Evolutionary conservation across 2,329 filamentous ascomycete species (phyloP), one percentile per base, ranked within the genome.

Genomic region (Hymenoscyphus occultus): DNA sequence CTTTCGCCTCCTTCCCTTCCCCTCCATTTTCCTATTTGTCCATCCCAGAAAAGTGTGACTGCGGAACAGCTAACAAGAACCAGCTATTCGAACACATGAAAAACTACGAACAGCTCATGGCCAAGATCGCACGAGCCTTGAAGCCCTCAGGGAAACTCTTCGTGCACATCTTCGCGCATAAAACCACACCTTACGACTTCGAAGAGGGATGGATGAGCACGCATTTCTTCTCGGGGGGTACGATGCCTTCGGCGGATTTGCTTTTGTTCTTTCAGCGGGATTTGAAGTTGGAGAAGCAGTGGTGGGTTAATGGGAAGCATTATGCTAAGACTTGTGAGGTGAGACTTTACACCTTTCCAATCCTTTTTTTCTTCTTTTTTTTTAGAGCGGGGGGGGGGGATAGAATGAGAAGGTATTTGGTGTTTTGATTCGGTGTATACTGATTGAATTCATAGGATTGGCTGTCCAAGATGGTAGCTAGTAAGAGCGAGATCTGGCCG

Each of bases 81-180:
- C 61, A 90, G 81, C 80, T 91, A 13, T 90, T 91, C 72, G 88
- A 91, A 74, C 89, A 91, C 76, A 90, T 91, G 88, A 91, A 91
- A 75, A 91, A 91, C 75, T 90, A 91, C 76, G 83, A 88, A 67
- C 78, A 86, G 13, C 81, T 91, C 31, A 84, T 91, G 78, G 81
- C 82, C 56, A 91, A 91, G 75, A 77, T 90, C 16, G 73, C 81
- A 3, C 79, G 81, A 39, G 81, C 86, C 2, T 78, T 91, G 62
- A 87, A 84, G 69, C 83, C 86, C 0, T 80, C 80, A 1, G 89
- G 88, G 4, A 89, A 90, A 77, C 78, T 90, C 14, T 90, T 91
- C 71, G 84, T 90, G 64, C 88, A 91, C 70, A 84, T 89, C 62
- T 90, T 91, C 72, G 81, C 81, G 42, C 87, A 91, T 75, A 82